phyloP scores from a whole-genome alignment of 2,329 filamentous ascomycete species.

The Pestalotiopsis sp. region DNA sequence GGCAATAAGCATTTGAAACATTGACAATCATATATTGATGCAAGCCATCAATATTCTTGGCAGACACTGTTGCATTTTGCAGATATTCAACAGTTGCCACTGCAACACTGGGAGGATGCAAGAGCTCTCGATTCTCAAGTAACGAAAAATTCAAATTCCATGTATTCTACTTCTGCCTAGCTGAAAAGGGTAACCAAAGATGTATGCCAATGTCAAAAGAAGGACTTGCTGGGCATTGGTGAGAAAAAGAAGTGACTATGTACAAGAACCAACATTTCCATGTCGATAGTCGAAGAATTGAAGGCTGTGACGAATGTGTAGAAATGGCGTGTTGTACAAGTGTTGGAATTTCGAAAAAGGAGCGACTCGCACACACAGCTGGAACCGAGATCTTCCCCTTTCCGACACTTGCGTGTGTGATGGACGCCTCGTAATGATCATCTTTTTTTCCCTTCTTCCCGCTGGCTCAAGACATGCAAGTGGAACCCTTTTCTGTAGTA shows the following conservation, averaged over 20 bases:
- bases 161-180: constrained; percentile 9
- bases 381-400: not conserved
- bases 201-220: constrained; percentile 1
- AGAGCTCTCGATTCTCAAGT: not conserved
- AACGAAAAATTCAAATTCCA: constrained; percentile 6
- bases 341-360: not conserved
- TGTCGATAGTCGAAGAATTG: constrained; percentile 9
- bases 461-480: constrained; percentile 3
- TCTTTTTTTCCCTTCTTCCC: not conserved
- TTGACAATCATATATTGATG: not conserved
- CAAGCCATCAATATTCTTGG: not conserved
- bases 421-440: not conserved
- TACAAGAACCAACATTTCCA: constrained; percentile 6
- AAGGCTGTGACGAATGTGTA: constrained; percentile 3
- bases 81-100: not conserved
- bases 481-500: not conserved
- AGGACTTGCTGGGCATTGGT: constrained; percentile 1
- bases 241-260: constrained; percentile 8
- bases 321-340: constrained; percentile 10
- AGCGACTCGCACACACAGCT: constrained; percentile 2
- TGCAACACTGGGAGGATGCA: not conserved
- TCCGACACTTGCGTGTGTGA: not conserved
- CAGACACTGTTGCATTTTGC: not conserved
- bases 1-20: not conserved
- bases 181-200: not conserved